A percentile compares a stretch with the other conserved stretches of the same genome.
These are phyloP conservation scores for Ustilago shanxiensis DNA, from an alignment of 1,284 basidiomycete genomes.

Conservation along the genomic window DNA sequence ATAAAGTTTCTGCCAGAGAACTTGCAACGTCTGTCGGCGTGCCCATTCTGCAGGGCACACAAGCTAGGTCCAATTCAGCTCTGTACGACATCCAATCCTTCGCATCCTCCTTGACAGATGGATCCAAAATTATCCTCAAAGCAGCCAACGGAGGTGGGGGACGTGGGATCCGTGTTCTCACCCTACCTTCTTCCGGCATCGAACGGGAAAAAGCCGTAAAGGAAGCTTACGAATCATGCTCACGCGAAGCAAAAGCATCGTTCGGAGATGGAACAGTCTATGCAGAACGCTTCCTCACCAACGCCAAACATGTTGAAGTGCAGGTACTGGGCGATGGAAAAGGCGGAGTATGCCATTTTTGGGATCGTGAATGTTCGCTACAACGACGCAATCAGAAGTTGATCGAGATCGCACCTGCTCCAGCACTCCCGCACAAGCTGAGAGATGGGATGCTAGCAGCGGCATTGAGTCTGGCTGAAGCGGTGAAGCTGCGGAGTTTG, in stretches of 20 bases:
- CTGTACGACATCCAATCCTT: constrained; percentile 32
- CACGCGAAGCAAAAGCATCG: constrained; percentile 29
- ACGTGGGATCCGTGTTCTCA: constrained; percentile 40
- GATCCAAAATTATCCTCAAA: constrained; percentile 41
- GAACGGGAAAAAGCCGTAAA: not conserved
- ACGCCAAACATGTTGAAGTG: constrained; percentile 51
- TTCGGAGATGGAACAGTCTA: constrained; percentile 47
- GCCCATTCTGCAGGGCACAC: constrained; percentile 32
- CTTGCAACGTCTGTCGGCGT: constrained; percentile 17
- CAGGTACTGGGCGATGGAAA: constrained; percentile 48
- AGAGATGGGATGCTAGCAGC: constrained; percentile 20
- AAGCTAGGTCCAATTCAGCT: not conserved
- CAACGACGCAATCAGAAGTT: constrained; percentile 52
- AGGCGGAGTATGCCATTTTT: constrained; percentile 36
- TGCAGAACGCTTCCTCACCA: constrained; percentile 40
- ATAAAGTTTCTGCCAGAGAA: constrained; percentile 31
- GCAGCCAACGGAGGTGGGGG: constrained; percentile 53
- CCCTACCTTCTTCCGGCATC: not conserved
- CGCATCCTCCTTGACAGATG: not conserved
- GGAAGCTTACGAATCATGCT: constrained; percentile 33
- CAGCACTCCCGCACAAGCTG: not conserved
- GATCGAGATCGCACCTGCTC: constrained; percentile 51
- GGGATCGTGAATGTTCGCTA: constrained; percentile 51
- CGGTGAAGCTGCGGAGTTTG: constrained; percentile 24
- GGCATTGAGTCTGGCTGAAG: constrained; percentile 15